phyloP scores from a whole-genome alignment of 352 stramenopile genomes.

The Globisporangium megalacanthum region DNA sequence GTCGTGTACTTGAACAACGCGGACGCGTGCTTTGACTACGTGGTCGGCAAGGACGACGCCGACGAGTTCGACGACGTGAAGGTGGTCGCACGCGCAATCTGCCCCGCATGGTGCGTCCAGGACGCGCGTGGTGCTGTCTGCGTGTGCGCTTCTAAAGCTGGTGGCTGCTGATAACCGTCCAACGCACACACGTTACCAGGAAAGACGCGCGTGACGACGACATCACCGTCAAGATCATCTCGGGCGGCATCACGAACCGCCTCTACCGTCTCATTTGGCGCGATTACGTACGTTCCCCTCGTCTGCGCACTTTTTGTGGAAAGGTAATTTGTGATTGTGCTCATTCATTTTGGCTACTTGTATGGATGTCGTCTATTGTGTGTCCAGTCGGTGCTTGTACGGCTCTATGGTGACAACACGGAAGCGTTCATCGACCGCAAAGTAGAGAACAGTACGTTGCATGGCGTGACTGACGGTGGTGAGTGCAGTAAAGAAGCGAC shows the following conservation, averaged over 20 bases:
- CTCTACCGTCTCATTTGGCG: slow-evolving; percentile 83
- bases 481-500: slow-evolving; percentile 3
- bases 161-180: too few species aligned
- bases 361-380: background rate
- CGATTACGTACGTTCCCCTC: slow-evolving; percentile 32
- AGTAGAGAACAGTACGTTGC: slow-evolving; percentile 84
- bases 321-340: background rate
- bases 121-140: too few species aligned
- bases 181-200: slow-evolving; percentile 16
- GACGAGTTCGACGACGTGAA: slow-evolving; percentile 85
- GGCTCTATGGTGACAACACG: slow-evolving; percentile 91
- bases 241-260: slow-evolving; percentile 91
- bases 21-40: slow-evolving; percentile 62
- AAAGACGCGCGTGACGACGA: slow-evolving; percentile 43
- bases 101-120: slow-evolving; percentile 38
- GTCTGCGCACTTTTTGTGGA: background rate
- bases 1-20: slow-evolving; percentile 82
- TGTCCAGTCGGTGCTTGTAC: slow-evolving; percentile 75
- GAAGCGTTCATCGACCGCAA: slow-evolving; percentile 90
- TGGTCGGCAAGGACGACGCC: slow-evolving; percentile 45
- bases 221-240: slow-evolving; percentile 82
- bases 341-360: background rate
- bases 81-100: slow-evolving; percentile 65
- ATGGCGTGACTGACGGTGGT: background rate
- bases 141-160: too few species aligned